Conservation (phyloP, 2,329 filamentous ascomycete genomes). For the Calonectria honghensis region DNA sequence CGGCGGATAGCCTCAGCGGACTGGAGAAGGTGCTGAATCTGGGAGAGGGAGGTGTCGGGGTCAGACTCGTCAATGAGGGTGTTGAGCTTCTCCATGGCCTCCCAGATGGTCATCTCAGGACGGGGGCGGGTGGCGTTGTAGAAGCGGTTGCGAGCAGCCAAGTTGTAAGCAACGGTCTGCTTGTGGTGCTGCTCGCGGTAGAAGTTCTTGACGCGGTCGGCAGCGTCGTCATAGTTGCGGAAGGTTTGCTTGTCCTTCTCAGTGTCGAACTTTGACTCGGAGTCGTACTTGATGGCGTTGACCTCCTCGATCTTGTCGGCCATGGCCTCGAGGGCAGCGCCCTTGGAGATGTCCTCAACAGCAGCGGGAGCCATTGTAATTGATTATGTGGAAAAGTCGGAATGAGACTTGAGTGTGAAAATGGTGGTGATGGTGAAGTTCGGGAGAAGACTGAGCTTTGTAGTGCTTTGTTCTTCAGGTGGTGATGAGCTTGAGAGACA, state of each 20-base stretch:
- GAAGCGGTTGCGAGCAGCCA: conserved; percentile 80
- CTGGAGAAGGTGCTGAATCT: conserved; percentile 93
- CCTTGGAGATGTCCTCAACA: conserved; percentile 52
- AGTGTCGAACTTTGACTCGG: conserved; percentile 79
- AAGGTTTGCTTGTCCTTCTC: conserved; percentile 88
- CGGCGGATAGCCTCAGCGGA: conserved; percentile 91
- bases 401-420: conserved; percentile 21
- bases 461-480: conserved; percentile 23
- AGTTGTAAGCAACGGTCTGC: conserved; percentile 89
- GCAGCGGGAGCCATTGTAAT: conserved; percentile 54
- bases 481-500: conserved; percentile 43
- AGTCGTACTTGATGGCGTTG: conserved; percentile 71
- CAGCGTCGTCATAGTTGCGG: conserved; percentile 88
- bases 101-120: conserved; percentile 89
- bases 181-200: conserved; percentile 83
- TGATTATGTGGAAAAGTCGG: conserved; percentile 40
- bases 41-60: conserved; percentile 89
- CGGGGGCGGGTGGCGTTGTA: conserved; percentile 75
- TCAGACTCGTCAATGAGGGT: conserved; percentile 93
- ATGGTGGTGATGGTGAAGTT: conserved; percentile 20
- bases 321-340: conserved; percentile 66
- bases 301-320: conserved; percentile 71
- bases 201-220: conserved; percentile 90
- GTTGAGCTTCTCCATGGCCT: conserved; percentile 95
- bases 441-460: not conserved